Evolutionary conservation across 768 basidiomycete species (phyloP), one percentile per base, ranked within the genome.

Genomic region (Trametes coccinea): DNA sequence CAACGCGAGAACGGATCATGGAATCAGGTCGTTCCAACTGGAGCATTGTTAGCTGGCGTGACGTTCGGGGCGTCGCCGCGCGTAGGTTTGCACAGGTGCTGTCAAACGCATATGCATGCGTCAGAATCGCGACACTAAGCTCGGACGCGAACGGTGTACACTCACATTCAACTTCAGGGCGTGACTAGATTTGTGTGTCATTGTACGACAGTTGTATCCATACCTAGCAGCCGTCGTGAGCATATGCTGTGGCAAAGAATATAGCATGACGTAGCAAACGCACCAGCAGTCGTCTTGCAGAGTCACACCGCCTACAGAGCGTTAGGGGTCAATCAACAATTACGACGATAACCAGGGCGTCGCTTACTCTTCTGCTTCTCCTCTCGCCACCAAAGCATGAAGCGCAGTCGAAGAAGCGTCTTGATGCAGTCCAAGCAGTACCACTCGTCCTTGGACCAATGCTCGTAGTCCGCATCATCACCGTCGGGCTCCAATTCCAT

Each of bases 201-300:
- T 72, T 10, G 75, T 76, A 44, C 75, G 71, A 49, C 75, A 76
- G 49, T 72, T 70, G 51, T 73, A 75, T 8, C 75, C 75, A 51
- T 76, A 76, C 72, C 72, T 73, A 46, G 14, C 41, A n/a, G 10
- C 41, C 39, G 39, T 7, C 8, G 39, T 39, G 17, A 44, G 45
- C 16, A 40, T 4, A 37, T 44, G 13, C 6, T 10, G 37, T 33
- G 40, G 17, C 29, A 2, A 45, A 34, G 45, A 50, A 29, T 13
- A 14, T 30, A 9, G 4, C 43, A 14, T 13, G n/a, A 11, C 27
- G n/a, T 11, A 11, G 11, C 31, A 7, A 17, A 63, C 72, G 40
- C 50, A 73, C 75, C 75, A 76, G 61, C 75, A 76, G 59, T 76
- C 71, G 13, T 72, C 71, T 17, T 61, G 46, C 4, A 63, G 17